phyloP scores from a whole-genome alignment of 164 flowering plant species.

The Annona cherimola region DNA sequence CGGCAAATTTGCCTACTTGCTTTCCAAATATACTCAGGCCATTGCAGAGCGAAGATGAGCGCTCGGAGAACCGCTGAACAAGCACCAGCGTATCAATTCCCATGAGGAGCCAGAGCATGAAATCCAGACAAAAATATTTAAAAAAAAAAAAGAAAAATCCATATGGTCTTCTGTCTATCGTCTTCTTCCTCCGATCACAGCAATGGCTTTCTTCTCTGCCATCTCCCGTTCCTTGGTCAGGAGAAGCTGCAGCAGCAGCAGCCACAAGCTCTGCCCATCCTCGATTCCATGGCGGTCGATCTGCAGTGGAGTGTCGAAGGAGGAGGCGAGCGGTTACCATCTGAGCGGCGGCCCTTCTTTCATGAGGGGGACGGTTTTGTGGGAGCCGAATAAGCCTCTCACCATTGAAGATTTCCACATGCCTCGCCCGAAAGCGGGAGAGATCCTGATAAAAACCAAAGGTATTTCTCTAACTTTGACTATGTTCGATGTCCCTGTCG shows the following conservation, averaged over 20 bases:
- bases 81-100: too few relatives aligned
- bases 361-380: conserved; percentile 82
- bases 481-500: neutral
- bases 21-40: too few relatives aligned
- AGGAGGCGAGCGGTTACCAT: conserved; percentile 27
- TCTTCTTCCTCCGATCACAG: neutral
- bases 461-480: conserved; percentile 30
- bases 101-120: too few relatives aligned
- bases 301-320: neutral
- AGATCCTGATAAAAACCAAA: conserved; percentile 86
- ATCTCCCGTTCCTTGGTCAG: neutral
- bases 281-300: conserved; percentile 5
- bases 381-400: conserved; percentile 71
- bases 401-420: conserved; percentile 81
- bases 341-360: conserved; percentile 49
- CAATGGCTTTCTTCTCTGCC: conserved; percentile 3
- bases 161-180: neutral
- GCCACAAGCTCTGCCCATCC: neutral
- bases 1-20: too few relatives aligned
- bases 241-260: neutral
- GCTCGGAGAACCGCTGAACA: too few relatives aligned
- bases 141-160: too few relatives aligned
- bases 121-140: too few relatives aligned
- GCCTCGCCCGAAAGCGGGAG: conserved; percentile 92
- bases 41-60: too few relatives aligned